phyloP scores from a whole-genome alignment of 129 eudicot species.

The Ambrosia artemisiifolia region DNA sequence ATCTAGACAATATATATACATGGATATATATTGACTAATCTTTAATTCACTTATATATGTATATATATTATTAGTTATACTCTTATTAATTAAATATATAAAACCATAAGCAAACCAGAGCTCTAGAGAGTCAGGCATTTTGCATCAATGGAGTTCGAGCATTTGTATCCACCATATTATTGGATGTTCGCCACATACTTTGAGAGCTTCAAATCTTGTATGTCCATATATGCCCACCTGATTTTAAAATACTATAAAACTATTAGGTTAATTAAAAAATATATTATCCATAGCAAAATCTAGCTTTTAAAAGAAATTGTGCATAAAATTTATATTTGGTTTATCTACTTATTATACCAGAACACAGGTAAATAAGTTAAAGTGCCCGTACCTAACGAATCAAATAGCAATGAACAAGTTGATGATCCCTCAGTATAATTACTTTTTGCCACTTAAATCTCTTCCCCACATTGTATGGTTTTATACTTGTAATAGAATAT shows the following conservation, averaged over 20 bases:
- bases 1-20: slow-evolving; percentile 1
- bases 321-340: background rate
- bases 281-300: too few species aligned
- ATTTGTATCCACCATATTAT: slow-evolving; percentile 20
- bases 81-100: background rate
- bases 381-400: background rate
- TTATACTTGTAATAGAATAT: background rate
- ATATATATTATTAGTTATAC: background rate
- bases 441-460: background rate
- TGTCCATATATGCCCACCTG: slow-evolving; percentile 24
- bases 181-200: slow-evolving; percentile 8
- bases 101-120: slow-evolving; percentile 20
- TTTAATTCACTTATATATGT: background rate
- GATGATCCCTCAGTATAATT: background rate
- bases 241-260: background rate
- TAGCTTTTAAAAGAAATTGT: too few species aligned
- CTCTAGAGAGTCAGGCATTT: slow-evolving; percentile 6
- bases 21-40: background rate
- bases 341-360: background rate
- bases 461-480: background rate
- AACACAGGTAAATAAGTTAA: background rate
- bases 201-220: slow-evolving; percentile 7
- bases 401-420: background rate
- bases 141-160: slow-evolving; percentile 21
- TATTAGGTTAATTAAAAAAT: background rate